Conservation (phyloP, 1,284 basidiomycete species). For the Moniliella sp. region DNA sequence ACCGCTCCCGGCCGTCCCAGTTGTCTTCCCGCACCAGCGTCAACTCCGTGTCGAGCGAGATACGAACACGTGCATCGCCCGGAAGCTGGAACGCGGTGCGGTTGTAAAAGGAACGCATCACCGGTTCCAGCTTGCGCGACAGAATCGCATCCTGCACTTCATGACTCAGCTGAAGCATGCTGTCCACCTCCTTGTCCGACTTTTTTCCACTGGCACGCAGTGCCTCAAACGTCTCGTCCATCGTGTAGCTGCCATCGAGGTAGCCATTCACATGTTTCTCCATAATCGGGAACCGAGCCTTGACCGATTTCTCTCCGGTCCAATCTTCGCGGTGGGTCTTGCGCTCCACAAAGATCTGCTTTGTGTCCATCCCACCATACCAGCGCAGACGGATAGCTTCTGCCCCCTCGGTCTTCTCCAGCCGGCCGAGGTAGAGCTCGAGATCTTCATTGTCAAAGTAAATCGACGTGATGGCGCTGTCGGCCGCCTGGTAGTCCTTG, state of each 20-base stretch:
- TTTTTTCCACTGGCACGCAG: constrained; percentile 81
- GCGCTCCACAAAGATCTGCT: constrained; percentile 83
- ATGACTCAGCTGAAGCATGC: constrained; percentile 82
- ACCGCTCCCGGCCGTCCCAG: constrained; percentile 62
- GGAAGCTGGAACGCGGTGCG: constrained; percentile 95
- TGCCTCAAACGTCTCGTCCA: constrained; percentile 80
- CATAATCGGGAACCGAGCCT: constrained; percentile 88
- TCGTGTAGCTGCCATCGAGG: constrained; percentile 66
- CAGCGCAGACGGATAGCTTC: constrained; percentile 86
- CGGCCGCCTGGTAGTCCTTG: constrained; percentile 72
- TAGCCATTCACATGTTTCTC: constrained; percentile 84
- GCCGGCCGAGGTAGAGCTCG: constrained; percentile 83
- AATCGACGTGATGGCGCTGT: constrained; percentile 63
- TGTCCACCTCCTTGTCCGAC: constrained; percentile 70
- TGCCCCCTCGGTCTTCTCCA: constrained; percentile 95
- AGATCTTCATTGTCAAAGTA: constrained; percentile 88
- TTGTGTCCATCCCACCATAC: constrained; percentile 67
- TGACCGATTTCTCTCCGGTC: constrained; percentile 97
- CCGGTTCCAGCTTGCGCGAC: constrained; percentile 55
- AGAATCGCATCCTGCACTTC: constrained; percentile 83
- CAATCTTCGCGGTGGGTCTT: constrained; percentile 97
- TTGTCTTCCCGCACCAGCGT: constrained; percentile 86
- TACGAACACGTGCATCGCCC: constrained; percentile 86
- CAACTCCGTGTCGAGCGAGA: constrained; percentile 89
- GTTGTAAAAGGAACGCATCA: constrained; percentile 97